Evolutionary conservation across 202 grass and related monocot species (phyloP), one percentile per base, ranked within the genome.

Genomic region (Bolboschoenoplectus hybrid): DNA sequence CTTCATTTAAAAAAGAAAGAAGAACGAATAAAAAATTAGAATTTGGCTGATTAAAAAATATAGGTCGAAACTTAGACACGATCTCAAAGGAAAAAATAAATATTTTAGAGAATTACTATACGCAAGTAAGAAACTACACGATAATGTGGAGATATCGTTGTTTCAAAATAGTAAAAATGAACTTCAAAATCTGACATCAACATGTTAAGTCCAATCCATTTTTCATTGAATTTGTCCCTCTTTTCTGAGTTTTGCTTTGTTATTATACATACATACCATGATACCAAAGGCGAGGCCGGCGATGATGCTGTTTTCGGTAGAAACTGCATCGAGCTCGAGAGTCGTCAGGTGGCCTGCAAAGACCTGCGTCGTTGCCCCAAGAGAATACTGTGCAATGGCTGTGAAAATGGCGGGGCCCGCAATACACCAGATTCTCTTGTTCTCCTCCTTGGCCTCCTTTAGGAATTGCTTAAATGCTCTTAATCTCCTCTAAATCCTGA

Each of bases 401-500:
- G 94, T 92, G 90, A 94, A 94, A 85, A 97, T 97, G 63, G 90
- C 88, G 2, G 94, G 91, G 1, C 92, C 94, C 0, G 91, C 94
- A 50, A 94, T 87, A 44, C 34, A 58, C 94, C 90, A 94, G 3
- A 97, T 85, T 73, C 71, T 39, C 84, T 89, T 89, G 85, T 91
- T 97, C 92, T 97, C 92, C 86, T 62, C 85, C 46, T 44, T 85
- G 55, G 89, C 78, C 7, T 45, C 68, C 1, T 71, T 87, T 16
- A 86, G 5, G 63, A 94, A 94, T 70, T 75, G 65, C 5, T 41
- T n/a, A 55, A 84, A 63, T 26, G 84, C 82, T 91, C 60, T 78
- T 63, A 69, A 95, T 86, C 89, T 91, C 90, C 73, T 87, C 88
- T 75, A 95, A 49, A 81, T 92, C 90, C 58, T 75, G 60, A 34